These are phyloP conservation scores for Lyophyllum shimeji DNA, from an alignment of 768 basidiomycete species.

Conservation along the genomic window DNA sequence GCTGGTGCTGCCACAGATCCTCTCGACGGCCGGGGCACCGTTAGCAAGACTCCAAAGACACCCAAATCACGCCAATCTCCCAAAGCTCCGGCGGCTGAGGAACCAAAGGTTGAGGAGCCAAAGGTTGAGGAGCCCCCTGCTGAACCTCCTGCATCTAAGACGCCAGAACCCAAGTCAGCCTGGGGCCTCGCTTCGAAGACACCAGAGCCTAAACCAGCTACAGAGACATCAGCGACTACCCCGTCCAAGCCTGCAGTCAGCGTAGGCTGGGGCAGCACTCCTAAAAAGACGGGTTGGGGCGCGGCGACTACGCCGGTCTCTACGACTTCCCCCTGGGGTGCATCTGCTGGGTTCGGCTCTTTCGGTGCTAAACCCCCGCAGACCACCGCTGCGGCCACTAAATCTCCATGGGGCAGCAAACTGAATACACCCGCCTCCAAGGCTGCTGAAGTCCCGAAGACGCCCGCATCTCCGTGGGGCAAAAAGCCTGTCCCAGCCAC, in stretches of 20 bases:
- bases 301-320: constrained; percentile 1
- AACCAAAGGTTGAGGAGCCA: constrained; percentile 7
- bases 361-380: constrained; percentile 1
- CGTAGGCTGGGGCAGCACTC: constrained; percentile 9
- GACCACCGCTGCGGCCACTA: constrained; percentile 4
- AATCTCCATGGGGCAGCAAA: constrained; percentile 12
- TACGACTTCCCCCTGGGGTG: constrained; percentile 9
- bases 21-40: constrained; percentile 9
- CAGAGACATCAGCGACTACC: neutral
- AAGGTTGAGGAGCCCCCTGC: constrained; percentile 8
- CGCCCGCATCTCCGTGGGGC: constrained; percentile 14
- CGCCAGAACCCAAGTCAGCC: constrained; percentile 3
- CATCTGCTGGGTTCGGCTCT: constrained; percentile 11
- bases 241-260: neutral
- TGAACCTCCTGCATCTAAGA: neutral
- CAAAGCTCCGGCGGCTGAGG: constrained; percentile 10
- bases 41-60: constrained; percentile 10
- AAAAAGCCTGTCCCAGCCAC: constrained; percentile 3
- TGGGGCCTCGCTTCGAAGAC: constrained; percentile 14
- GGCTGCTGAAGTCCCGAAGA: neutral
- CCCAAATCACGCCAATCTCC: constrained; percentile 12
- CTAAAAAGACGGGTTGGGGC: constrained; percentile 14
- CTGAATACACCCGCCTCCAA: constrained; percentile 8
- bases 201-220: neutral
- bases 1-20: neutral